phyloP scores from a whole-genome alignment of 2,329 filamentous ascomycete genomes.

The Emmonsiellopsis sp. region DNA sequence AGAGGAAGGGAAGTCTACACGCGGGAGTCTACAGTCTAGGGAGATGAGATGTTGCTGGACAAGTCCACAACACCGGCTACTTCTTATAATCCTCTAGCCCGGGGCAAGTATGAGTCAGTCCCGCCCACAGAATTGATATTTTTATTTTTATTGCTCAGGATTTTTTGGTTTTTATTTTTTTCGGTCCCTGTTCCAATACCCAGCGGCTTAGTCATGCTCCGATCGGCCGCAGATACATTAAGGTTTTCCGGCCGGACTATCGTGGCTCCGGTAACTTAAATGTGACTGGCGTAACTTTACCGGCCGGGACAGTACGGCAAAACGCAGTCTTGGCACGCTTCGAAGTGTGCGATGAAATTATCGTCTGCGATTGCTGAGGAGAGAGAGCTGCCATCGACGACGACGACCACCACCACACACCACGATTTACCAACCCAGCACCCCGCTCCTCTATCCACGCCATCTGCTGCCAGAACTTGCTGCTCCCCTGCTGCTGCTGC shows the following conservation, averaged over 20 bases:
- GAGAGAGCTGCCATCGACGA: neutral
- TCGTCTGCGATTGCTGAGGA: neutral
- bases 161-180: too few species aligned
- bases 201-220: neutral
- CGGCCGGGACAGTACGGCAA: too few species aligned
- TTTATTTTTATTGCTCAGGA: too few species aligned
- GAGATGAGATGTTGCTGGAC: too few species aligned
- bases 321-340: slow-evolving; percentile 5
- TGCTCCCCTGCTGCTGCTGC: neutral
- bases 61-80: too few species aligned
- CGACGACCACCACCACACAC: neutral
- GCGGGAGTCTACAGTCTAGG: too few species aligned
- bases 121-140: too few species aligned
- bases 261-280: neutral
- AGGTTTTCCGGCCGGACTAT: neutral
- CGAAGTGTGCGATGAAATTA: slow-evolving; percentile 9
- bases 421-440: neutral
- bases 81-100: too few species aligned
- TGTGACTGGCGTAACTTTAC: neutral
- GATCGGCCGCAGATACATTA: neutral
- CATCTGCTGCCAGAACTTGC: neutral
- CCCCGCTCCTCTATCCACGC: neutral
- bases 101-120: too few species aligned
- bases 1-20: neutral
- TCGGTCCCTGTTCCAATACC: too few species aligned